Conservation (phyloP, 345 rosid genomes). For the Arabis alpina region DNA sequence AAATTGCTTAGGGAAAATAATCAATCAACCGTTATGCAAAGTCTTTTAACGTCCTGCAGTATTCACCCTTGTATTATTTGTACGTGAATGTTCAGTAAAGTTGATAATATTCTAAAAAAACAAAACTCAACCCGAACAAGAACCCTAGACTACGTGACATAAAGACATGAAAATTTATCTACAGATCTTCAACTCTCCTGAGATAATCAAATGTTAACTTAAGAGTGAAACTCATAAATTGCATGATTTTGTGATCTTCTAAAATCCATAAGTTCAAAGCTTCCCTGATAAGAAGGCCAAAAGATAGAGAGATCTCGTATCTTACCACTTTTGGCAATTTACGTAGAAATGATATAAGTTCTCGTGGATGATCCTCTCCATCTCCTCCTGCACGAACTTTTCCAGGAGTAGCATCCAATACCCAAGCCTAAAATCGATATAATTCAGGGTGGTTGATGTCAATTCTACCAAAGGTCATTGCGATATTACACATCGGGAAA, state of each 20-base stretch:
- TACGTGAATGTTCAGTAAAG: not conserved
- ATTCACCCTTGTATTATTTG: not conserved
- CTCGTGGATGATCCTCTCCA: slow-evolving; percentile 91
- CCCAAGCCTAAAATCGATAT: slow-evolving; percentile 70
- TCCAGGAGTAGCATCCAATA: slow-evolving; percentile 97
- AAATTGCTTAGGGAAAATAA: not conserved
- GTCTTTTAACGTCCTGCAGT: no score
- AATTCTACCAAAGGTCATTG: slow-evolving; percentile 14
- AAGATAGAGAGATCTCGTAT: not conserved
- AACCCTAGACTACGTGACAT: not conserved
- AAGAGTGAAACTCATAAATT: not conserved
- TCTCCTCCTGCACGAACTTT: slow-evolving; percentile 85
- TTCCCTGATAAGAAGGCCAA: not conserved
- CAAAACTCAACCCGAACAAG: not conserved
- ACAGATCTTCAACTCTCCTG: no score
- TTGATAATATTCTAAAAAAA: no score
- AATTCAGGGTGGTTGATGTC: not conserved
- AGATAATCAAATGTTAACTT: no score
- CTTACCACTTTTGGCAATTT: slow-evolving; percentile 74
- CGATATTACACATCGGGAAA: not conserved
- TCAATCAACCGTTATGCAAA: not conserved
- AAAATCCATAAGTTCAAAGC: not conserved
- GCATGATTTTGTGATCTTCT: not conserved
- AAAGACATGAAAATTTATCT: no score
- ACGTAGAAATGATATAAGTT: slow-evolving; percentile 71